Evolutionary conservation across 257 asterid genomes (phyloP).

Genomic region (Solanum boliviense): DNA sequence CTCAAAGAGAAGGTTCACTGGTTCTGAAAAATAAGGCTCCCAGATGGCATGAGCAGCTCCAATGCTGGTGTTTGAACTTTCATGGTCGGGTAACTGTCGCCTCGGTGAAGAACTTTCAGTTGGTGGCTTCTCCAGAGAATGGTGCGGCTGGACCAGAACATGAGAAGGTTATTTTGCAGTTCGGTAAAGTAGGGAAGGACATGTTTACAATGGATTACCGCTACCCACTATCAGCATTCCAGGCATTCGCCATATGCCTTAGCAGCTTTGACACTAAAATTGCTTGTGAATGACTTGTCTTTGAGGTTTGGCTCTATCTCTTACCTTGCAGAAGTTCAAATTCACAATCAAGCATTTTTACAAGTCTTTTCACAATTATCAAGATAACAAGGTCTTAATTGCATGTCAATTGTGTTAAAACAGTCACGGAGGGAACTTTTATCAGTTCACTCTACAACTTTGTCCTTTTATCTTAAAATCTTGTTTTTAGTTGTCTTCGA

Average conservation of each 20-base stretch:
- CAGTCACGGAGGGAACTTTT: not conserved
- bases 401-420: not conserved
- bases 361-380: not conserved
- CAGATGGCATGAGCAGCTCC: slow-evolving; percentile 93
- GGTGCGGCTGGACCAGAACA: slow-evolving; percentile 52
- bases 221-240: slow-evolving; percentile 83
- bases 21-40: slow-evolving; percentile 78
- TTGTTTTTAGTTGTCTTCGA: not conserved
- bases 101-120: slow-evolving; percentile 85
- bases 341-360: not conserved
- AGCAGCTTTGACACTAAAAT: slow-evolving; percentile 91
- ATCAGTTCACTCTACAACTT: not conserved
- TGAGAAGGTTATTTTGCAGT: slow-evolving; percentile 73
- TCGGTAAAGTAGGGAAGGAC: slow-evolving; percentile 93
- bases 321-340: not conserved
- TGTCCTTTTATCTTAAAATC: not conserved
- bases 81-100: slow-evolving; percentile 92
- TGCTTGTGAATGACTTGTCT: slow-evolving; percentile 55
- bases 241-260: slow-evolving; percentile 45
- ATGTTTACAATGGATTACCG: slow-evolving; percentile 84
- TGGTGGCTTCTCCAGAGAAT: slow-evolving; percentile 77
- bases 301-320: slow-evolving; percentile 5
- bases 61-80: slow-evolving; percentile 95
- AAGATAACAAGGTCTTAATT: not conserved
- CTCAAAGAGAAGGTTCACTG: slow-evolving; percentile 32